Percentiles rank a stretch among this genome's conserved stretches.
Conservation (phyloP, 139 green algal species). For the Chlamydomonas sp. region DNA sequence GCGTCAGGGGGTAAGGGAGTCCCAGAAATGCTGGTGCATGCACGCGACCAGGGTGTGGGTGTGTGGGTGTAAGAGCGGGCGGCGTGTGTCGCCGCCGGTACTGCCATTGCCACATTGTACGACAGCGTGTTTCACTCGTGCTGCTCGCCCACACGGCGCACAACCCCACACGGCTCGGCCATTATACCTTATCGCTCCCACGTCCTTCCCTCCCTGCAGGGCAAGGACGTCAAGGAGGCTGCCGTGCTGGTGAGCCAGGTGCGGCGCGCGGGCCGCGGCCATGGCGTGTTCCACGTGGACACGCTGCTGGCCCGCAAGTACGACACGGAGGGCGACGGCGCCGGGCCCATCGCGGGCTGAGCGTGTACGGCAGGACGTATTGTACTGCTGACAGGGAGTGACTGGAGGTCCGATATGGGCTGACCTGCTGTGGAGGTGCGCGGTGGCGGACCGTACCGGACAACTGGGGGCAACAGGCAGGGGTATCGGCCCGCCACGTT, state of each 20-base stretch:
- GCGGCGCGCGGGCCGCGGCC: constrained; percentile 82
- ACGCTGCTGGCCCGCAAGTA: constrained; percentile 27
- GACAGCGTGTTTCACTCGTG: not conserved
- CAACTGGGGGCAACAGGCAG: no score
- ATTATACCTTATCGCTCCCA: not conserved
- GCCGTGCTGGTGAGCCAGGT: constrained; percentile 84
- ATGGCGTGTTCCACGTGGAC: constrained; percentile 84
- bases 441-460: no score
- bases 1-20: no score
- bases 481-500: no score
- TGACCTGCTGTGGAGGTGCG: no score
- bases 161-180: not conserved
- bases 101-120: not conserved
- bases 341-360: constrained; percentile 5
- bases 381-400: not conserved
- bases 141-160: not conserved
- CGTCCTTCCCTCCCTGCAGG: not conserved
- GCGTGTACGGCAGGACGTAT: not conserved
- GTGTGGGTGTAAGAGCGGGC: no score
- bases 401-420: no score
- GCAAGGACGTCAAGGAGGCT: constrained; percentile 79
- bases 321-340: not conserved
- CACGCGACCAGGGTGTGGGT: no score
- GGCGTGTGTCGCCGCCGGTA: no score
- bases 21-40: no score